Evolutionary conservation across 169 alveolate genomes (phyloP), one percentile per base, ranked within the genome.

Genomic region (Toxoplasma gondii): DNA sequence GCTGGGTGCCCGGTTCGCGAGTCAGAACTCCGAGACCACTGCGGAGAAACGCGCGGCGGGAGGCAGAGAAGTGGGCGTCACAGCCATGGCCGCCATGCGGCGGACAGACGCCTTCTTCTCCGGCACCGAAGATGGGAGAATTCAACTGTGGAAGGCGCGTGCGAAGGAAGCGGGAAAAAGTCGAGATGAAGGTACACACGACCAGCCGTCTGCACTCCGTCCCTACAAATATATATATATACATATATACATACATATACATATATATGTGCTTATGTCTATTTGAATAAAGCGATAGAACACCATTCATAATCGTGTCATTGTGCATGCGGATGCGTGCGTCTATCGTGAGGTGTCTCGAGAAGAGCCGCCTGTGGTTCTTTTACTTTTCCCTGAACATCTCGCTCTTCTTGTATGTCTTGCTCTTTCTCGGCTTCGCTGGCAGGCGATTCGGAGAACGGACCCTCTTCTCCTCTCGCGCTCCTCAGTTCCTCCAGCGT

Each of bases 71-170:
- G 74, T 19, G 29, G 91, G 87, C 41, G 91, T 92, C 39, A 80
- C 94, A 17, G 84, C 94, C 43, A 80, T 92, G 86, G 43, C 86
- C 9, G 91, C 94, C 16, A n/a, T 92, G 78, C 94, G 91, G 39
- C 22, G 54, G 43, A 92, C 88, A 29, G 94, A 92, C 74, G 91
- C 74, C 27, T 64, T 92, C 54, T 78, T 92, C 12, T 81, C 86
- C 43, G 94, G 91, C 39, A 54, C 91, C 12, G 94, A 92, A 27
- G 91, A 41, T 1, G 94, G 94, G 10, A 31, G 36, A 9, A 41
- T 92, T 49, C 94, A 92, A 69, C 58, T 92, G 39, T 92, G 94
- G 94, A 44, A 39, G 74, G 94, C 91, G 2, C 1, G 69, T 19
- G n/a, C 45, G 84, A 74, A 17, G 12, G 7, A n/a, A 16, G n/a